Evolutionary conservation across 2,329 filamentous ascomycete genomes (phyloP), one percentile per base, ranked within the genome.

Genomic region (Colletotrichum tropicicola): DNA sequence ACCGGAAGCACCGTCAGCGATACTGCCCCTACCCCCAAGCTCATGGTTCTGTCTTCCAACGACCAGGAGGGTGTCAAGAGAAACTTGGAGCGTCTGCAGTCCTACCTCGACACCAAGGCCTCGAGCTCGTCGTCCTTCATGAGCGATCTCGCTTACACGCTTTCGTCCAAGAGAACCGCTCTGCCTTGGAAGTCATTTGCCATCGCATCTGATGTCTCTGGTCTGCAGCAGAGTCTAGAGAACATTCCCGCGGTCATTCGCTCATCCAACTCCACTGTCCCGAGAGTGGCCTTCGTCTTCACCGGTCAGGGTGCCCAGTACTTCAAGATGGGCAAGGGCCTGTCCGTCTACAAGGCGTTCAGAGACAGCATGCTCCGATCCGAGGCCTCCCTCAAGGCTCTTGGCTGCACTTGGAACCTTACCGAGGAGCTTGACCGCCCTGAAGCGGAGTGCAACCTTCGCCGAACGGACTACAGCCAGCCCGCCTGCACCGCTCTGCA

Each of bases 271-370:
- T 71, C 71, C 9, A 74, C 71, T 12, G 43, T 70, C 10, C 73
- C 75, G 6, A 73, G 69, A 4, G 59, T 82, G 28, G 79, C 75
- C 52, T 82, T 83, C 63, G 55, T 80, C 6, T 82, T 83, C 65
- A 78, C 76, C 39, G 81, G 81, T 0, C 81, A 83, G 65, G 80
- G 81, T 3, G 72, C 79, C 1, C 80, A 82, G 51, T 81, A 77
- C 74, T 74, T 78, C 1, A 69, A 74, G 41, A 82, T 83, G 80
- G 80, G 80, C 8, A 70, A 72, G 23, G 77, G 79, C 66, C 73
- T 81, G 48, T 59, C 82, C 73, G 72, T 70, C 5, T 79, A 83
- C 45, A 74, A 81, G 2, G 71, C 71, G n/a, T 86, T 86, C 70
- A 73, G 75, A 2, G 59, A 78, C 19, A 77, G 76, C 41, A 71